These are phyloP conservation scores for Paracoccidioides brasiliensis DNA, from an alignment of 2,329 filamentous ascomycete genomes.

Conservation along the genomic window DNA sequence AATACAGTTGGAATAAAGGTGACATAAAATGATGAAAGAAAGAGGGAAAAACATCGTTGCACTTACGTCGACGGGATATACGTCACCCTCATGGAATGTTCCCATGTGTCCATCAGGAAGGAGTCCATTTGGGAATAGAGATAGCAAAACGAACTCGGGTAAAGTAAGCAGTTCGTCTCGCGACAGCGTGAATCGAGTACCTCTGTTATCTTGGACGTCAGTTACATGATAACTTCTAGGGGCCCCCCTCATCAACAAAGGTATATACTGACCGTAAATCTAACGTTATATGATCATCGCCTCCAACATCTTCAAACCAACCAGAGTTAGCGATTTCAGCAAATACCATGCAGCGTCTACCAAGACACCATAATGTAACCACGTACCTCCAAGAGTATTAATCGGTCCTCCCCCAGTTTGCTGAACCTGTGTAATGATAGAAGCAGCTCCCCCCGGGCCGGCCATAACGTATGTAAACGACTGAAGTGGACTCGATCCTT, in stretches of 20 bases:
- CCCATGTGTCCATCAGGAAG: conserved; percentile 95
- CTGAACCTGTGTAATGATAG: conserved; percentile 98
- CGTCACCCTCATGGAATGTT: conserved; percentile 80
- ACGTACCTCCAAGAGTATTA: conserved; percentile 72
- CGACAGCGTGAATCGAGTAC: conserved; percentile 78
- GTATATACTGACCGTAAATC: conserved; percentile 62
- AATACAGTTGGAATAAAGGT: no score
- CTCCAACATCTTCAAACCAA: conserved; percentile 20
- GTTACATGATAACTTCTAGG: conserved; percentile 11
- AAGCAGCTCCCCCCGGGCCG: conserved; percentile 87
- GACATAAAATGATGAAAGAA: neutral
- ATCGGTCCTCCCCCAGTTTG: conserved; percentile 76
- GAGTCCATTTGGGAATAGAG: conserved; percentile 96
- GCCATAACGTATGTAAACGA: conserved; percentile 97
- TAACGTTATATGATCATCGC: conserved; percentile 88
- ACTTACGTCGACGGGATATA: conserved; percentile 92
- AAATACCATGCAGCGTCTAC: neutral
- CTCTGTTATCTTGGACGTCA: conserved; percentile 1
- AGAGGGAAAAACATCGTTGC: conserved; percentile 12
- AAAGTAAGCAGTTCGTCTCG: conserved; percentile 89
- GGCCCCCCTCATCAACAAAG: neutral
- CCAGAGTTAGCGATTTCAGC: neutral
- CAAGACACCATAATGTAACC: neutral
- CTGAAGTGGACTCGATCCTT: conserved; percentile 82
- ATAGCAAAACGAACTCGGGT: conserved; percentile 91